These are phyloP conservation scores for Metschnikowia vanudenii DNA, from an alignment of 805 yeast genomes.

Conservation along the genomic window DNA sequence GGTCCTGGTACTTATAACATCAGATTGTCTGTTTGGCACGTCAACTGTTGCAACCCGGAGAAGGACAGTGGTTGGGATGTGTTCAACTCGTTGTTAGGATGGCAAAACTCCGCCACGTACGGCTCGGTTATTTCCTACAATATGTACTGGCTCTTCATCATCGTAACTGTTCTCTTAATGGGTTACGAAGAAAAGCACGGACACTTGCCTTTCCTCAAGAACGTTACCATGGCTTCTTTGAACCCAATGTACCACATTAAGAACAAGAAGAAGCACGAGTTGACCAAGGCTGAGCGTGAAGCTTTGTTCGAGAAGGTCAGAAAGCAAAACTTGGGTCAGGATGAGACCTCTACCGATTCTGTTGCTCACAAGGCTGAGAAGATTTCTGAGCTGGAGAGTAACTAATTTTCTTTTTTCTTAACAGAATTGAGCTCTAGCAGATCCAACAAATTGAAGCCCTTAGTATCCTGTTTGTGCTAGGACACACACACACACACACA, in stretches of 20 bases:
- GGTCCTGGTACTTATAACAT: neutral
- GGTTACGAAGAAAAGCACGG: slow-evolving; percentile 81
- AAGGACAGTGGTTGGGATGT: slow-evolving; percentile 94
- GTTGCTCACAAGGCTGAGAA: slow-evolving; percentile 13
- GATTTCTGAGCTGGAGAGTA: slow-evolving; percentile 2
- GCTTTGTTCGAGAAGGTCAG: slow-evolving; percentile 45
- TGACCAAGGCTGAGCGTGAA: slow-evolving; percentile 51
- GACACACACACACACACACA: slow-evolving; percentile 17
- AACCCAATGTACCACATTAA: slow-evolving; percentile 75
- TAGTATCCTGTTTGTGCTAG: neutral
- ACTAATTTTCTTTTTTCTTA: neutral
- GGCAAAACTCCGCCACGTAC: slow-evolving; percentile 96
- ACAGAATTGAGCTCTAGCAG: too few species aligned
- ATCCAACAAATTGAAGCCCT: neutral
- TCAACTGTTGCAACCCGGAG: slow-evolving; percentile 32
- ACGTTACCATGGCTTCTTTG: slow-evolving; percentile 44
- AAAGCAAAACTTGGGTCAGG: slow-evolving; percentile 16
- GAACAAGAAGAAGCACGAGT: slow-evolving; percentile 60
- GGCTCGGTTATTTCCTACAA: slow-evolving; percentile 90
- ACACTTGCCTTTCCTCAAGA: slow-evolving; percentile 63
- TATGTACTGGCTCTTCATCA: slow-evolving; percentile 78
- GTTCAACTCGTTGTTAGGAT: slow-evolving; percentile 89
- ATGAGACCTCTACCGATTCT: slow-evolving; percentile 10
- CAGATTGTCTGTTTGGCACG: neutral
- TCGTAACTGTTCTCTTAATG: slow-evolving; percentile 57